Conservation (phyloP, 2,329 filamentous ascomycete species). For the Cercospora janseana region DNA sequence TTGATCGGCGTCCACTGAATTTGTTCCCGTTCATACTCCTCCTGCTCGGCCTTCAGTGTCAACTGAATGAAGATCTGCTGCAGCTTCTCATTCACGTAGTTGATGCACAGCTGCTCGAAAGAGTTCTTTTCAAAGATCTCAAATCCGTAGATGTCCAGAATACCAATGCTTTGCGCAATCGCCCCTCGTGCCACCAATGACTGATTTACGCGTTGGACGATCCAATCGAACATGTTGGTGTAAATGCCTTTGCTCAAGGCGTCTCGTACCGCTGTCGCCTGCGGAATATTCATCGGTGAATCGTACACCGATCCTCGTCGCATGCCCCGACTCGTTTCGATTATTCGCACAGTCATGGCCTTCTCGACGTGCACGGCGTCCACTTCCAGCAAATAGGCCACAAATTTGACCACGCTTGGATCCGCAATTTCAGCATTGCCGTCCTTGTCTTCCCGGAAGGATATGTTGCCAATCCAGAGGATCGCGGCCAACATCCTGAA, state of each 20-base stretch:
- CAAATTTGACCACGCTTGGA: constrained; percentile 87
- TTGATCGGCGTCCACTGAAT: constrained; percentile 99
- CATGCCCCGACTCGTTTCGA: constrained; percentile 68
- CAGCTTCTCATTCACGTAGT: constrained; percentile 98
- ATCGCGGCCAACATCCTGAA: constrained; percentile 92
- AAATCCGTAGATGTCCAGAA: constrained; percentile 98
- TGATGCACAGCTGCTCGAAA: constrained; percentile 98
- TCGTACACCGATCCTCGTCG: constrained; percentile 67
- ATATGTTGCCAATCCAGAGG: constrained; percentile 91
- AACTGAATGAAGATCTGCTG: constrained; percentile 99
- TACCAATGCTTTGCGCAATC: constrained; percentile 83
- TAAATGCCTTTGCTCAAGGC: constrained; percentile 95
- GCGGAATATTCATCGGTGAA: constrained; percentile 79
- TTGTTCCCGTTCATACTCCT: constrained; percentile 92
- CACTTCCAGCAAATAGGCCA: constrained; percentile 90
- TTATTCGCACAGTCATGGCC: constrained; percentile 82
- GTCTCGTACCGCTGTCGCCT: constrained; percentile 83
- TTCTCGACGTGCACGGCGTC: constrained; percentile 76
- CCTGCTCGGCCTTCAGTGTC: constrained; percentile 93
- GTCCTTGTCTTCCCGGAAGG: constrained; percentile 83
- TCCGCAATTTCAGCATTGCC: constrained; percentile 86
- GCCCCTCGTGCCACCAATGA: constrained; percentile 76
- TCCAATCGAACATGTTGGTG: constrained; percentile 98
- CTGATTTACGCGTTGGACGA: constrained; percentile 88
- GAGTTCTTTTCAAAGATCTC: constrained; percentile 99